Percentiles rank a stretch among this genome's conserved stretches.
Conservation (phyloP, 164 flowering plant species). For the Warburgia ugandensis region DNA sequence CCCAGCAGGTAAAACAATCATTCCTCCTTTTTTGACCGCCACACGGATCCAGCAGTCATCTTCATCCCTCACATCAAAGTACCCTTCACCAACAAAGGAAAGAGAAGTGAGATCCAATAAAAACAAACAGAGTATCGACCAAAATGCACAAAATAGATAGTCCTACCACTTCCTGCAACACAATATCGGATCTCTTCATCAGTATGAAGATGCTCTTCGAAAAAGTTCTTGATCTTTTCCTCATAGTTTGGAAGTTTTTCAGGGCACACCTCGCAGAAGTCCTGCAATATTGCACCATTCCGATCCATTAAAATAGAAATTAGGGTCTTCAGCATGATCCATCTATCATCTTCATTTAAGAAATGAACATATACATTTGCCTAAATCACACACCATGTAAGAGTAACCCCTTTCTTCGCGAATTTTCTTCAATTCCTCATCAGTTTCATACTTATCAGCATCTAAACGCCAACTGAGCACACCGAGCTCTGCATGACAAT, state of each 20-base stretch:
- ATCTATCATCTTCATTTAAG: too few species aligned
- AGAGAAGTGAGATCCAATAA: too few species aligned
- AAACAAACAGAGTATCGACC: too few species aligned
- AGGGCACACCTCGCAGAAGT: slow-evolving; percentile 80
- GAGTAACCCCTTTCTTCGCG: slow-evolving; percentile 82
- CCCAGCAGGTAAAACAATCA: slow-evolving; percentile 85
- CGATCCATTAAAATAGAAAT: too few species aligned
- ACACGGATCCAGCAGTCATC: slow-evolving; percentile 87
- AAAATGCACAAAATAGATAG: too few species aligned
- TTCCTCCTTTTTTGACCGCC: slow-evolving; percentile 76
- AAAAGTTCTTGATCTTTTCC: slow-evolving; percentile 84
- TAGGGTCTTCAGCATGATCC: too few species aligned
- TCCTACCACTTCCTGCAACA: slow-evolving; percentile 81
- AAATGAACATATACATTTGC: background rate
- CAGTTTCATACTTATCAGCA: slow-evolving; percentile 89
- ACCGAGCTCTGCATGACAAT: slow-evolving; percentile 76
- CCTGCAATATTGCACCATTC: too few species aligned
- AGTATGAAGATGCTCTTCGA: slow-evolving; percentile 78
- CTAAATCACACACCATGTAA: slow-evolving; percentile 42
- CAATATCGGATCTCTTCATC: slow-evolving; percentile 96
- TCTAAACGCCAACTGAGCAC: slow-evolving; percentile 91
- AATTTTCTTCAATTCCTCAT: slow-evolving; percentile 83
- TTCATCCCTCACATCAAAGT: slow-evolving; percentile 86
- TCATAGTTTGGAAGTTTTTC: slow-evolving; percentile 75
- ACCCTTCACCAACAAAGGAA: too few species aligned